These are phyloP conservation scores for Epichloe sylvatica DNA, from an alignment of 2,329 filamentous ascomycete species.

Conservation along the genomic window DNA sequence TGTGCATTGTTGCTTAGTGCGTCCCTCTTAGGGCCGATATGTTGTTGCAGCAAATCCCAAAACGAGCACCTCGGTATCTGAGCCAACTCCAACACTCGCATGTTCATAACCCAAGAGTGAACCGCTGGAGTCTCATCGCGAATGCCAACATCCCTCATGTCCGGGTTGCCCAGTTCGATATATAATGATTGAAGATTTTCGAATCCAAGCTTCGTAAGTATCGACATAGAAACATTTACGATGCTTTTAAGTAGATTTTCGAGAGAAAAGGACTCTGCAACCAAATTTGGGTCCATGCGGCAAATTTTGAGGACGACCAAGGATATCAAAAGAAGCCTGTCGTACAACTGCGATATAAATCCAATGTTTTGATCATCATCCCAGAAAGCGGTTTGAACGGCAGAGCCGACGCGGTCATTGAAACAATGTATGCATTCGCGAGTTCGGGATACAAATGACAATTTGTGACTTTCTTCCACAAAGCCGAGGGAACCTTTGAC, in stretches of 20 bases:
- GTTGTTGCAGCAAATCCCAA: slow-evolving; percentile 42
- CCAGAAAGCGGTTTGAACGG: slow-evolving; percentile 5
- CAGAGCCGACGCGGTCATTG: slow-evolving; percentile 15
- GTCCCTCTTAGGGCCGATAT: slow-evolving; percentile 23
- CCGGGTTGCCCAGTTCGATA: slow-evolving; percentile 29
- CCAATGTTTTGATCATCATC: slow-evolving; percentile 1
- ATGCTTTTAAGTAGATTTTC: slow-evolving; percentile 35
- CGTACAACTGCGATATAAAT: slow-evolving; percentile 14
- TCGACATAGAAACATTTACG: slow-evolving; percentile 22
- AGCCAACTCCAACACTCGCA: slow-evolving; percentile 37
- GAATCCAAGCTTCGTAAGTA: slow-evolving; percentile 30
- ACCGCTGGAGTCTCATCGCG: slow-evolving; percentile 28
- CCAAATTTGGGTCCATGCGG: slow-evolving; percentile 18
- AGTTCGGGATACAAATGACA: slow-evolving; percentile 29
- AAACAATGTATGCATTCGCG: slow-evolving; percentile 31
- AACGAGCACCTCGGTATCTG: slow-evolving; percentile 40
- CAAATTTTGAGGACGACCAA: slow-evolving; percentile 30
- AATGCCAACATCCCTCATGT: slow-evolving; percentile 38
- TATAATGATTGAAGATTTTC: slow-evolving; percentile 32
- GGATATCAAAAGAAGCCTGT: slow-evolving; percentile 20
- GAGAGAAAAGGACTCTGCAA: slow-evolving; percentile 26
- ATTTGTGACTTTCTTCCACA: slow-evolving; percentile 18
- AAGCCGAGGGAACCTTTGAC: slow-evolving; percentile 30
- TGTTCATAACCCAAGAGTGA: slow-evolving; percentile 45
- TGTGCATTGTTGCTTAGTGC: slow-evolving; percentile 28